Evolutionary conservation across 208 protist species (phyloP).

Genomic region (Acanthamoeba royreba): DNA sequence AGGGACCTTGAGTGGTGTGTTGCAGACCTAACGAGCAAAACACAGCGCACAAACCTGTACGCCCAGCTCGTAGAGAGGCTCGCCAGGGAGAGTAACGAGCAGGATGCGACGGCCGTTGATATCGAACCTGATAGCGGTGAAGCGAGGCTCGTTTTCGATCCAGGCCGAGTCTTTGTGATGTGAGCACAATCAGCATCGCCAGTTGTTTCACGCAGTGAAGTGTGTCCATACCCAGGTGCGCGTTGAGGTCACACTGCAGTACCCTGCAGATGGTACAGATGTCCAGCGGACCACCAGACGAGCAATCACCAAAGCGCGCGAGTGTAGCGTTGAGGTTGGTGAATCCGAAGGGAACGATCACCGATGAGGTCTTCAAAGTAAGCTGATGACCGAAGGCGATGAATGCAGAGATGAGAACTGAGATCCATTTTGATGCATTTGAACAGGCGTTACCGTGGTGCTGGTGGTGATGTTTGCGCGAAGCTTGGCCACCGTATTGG

Average conservation of each 20-base stretch:
- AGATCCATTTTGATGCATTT: neutral
- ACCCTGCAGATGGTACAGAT: slow-evolving; percentile 56
- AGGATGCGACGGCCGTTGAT: neutral
- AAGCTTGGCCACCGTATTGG: neutral
- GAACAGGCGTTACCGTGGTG: neutral
- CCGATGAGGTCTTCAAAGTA: neutral
- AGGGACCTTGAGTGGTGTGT: too few species aligned
- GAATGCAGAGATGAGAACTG: neutral
- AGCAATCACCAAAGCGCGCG: slow-evolving; percentile 38
- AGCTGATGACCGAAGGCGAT: neutral
- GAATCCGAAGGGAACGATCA: slow-evolving; percentile 29
- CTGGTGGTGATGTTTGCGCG: neutral
- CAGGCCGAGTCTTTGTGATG: slow-evolving; percentile 17
- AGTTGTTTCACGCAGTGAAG: too few species aligned
- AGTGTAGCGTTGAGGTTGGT: slow-evolving; percentile 59
- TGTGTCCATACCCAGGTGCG: neutral
- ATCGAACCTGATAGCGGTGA: slow-evolving; percentile 45
- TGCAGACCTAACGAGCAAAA: too few species aligned
- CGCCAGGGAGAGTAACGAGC: slow-evolving; percentile 55
- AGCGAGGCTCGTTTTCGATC: slow-evolving; percentile 56
- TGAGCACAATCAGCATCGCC: too few species aligned
- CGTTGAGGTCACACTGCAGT: slow-evolving; percentile 48
- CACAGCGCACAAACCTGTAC: too few species aligned
- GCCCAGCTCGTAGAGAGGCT: slow-evolving; percentile 46
- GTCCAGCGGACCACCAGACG: slow-evolving; percentile 34